Conservation (phyloP, 1,139 yeast species). For the Kodamaea suecica region DNA sequence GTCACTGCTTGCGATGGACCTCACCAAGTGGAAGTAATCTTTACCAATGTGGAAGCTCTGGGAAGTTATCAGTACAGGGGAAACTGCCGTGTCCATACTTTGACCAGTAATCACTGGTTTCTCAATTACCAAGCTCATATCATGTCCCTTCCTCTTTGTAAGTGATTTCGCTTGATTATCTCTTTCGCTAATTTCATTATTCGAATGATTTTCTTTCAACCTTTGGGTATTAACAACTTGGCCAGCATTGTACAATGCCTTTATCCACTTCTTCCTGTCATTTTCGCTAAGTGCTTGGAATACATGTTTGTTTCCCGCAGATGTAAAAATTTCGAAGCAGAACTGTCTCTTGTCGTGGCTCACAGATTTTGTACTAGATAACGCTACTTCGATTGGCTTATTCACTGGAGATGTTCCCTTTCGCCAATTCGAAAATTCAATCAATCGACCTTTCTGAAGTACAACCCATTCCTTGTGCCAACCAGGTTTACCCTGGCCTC, state of each 20-base stretch:
- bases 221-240: slow-evolving; percentile 34
- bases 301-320: slow-evolving; percentile 63
- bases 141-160: slow-evolving; percentile 2
- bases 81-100: slow-evolving; percentile 21
- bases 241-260: slow-evolving; percentile 52
- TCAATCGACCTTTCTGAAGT: slow-evolving; percentile 59
- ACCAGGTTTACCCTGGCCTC: slow-evolving; percentile 72
- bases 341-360: slow-evolving; percentile 46
- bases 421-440: slow-evolving; percentile 82
- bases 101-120: slow-evolving; percentile 20
- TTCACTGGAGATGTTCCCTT: slow-evolving; percentile 62
- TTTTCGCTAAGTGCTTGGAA: slow-evolving; percentile 75
- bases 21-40: slow-evolving; percentile 43
- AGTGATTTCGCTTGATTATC: no score
- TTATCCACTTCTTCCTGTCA: slow-evolving; percentile 71
- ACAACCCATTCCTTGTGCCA: slow-evolving; percentile 95
- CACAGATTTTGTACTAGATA: slow-evolving; percentile 61
- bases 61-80: slow-evolving; percentile 38
- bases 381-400: slow-evolving; percentile 69
- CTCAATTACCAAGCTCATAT: slow-evolving; percentile 6
- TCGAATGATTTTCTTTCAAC: slow-evolving; percentile 13
- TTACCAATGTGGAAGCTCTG: no score
- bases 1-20: slow-evolving; percentile 46
- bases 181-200: not conserved
- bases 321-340: slow-evolving; percentile 78